These are phyloP conservation scores for Fraxinus americana DNA, from an alignment of 257 asterid species.

Conservation along the genomic window DNA sequence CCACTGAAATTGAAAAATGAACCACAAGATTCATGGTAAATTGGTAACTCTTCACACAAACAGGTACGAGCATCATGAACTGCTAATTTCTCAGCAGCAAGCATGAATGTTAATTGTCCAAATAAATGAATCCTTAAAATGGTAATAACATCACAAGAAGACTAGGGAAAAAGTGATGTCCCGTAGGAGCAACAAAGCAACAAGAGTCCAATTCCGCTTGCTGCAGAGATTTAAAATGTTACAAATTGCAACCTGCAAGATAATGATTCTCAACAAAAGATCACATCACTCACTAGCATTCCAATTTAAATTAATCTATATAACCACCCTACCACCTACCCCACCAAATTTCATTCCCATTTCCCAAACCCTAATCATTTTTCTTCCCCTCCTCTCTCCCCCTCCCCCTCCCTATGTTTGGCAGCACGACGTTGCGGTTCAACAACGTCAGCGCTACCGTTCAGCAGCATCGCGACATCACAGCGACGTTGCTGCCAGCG, in stretches of 20 bases:
- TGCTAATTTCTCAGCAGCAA: not conserved
- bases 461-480: too few relatives aligned
- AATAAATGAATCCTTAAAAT: not conserved
- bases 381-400: too few relatives aligned
- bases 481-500: too few relatives aligned
- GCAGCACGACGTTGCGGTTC: too few relatives aligned
- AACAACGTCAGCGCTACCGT: too few relatives aligned
- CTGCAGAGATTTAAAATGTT: not conserved
- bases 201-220: slow-evolving; percentile 1
- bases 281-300: not conserved
- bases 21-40: not conserved
- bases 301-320: too few relatives aligned
- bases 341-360: too few relatives aligned
- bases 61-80: not conserved
- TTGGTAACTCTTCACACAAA: not conserved
- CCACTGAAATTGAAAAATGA: slow-evolving; percentile 4
- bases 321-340: too few relatives aligned
- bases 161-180: slow-evolving; percentile 1
- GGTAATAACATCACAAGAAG: not conserved
- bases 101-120: not conserved
- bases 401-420: too few relatives aligned
- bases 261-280: not conserved
- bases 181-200: not conserved
- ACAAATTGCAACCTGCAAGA: not conserved
- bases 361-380: too few relatives aligned